A percentile compares a stretch with the other conserved stretches of the same genome.
phyloP scores from a whole-genome alignment of 352 stramenopile genomes.

The Phytophthora sojae region DNA sequence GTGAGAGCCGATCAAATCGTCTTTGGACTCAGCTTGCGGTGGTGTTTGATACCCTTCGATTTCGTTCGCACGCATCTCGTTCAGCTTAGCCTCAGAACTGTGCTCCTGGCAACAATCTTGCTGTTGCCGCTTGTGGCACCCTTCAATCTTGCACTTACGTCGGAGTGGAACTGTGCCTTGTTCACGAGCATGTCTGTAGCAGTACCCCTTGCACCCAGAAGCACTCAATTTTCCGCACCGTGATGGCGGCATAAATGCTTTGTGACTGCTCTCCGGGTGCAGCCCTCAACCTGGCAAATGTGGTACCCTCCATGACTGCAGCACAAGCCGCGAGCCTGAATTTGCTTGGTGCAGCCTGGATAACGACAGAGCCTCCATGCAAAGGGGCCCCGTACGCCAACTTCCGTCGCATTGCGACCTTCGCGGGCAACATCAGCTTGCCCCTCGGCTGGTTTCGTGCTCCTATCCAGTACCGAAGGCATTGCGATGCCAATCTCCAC shows the following conservation, averaged over 20 bases:
- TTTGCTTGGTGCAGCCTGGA: constrained; percentile 7
- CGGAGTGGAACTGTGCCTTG: not conserved
- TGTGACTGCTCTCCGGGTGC: constrained; percentile 1
- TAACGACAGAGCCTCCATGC: not conserved
- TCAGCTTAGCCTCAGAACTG: not conserved
- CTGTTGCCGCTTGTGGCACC: not conserved
- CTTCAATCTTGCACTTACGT: not conserved
- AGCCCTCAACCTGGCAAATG: constrained; percentile 20
- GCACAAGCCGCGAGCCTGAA: constrained; percentile 9
- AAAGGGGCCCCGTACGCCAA: not conserved
- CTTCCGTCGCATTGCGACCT: not conserved
- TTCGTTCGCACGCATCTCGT: not conserved
- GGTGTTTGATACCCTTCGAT: not conserved
- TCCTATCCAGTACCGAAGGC: not conserved
- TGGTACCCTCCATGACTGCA: constrained; percentile 14
- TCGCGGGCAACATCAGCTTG: not conserved
- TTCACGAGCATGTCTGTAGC: constrained; percentile 9
- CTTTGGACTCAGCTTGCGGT: not conserved
- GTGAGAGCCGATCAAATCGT: not conserved
- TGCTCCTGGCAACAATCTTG: not conserved
- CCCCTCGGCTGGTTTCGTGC: not conserved
- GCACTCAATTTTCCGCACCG: not conserved
- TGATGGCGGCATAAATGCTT: constrained; percentile 10
- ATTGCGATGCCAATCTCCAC: not conserved
- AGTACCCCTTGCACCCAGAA: constrained; percentile 10